Evolutionary conservation across 2,329 filamentous ascomycete species (phyloP), one percentile per base, ranked within the genome.

Genomic region (Passalora sequoiae): DNA sequence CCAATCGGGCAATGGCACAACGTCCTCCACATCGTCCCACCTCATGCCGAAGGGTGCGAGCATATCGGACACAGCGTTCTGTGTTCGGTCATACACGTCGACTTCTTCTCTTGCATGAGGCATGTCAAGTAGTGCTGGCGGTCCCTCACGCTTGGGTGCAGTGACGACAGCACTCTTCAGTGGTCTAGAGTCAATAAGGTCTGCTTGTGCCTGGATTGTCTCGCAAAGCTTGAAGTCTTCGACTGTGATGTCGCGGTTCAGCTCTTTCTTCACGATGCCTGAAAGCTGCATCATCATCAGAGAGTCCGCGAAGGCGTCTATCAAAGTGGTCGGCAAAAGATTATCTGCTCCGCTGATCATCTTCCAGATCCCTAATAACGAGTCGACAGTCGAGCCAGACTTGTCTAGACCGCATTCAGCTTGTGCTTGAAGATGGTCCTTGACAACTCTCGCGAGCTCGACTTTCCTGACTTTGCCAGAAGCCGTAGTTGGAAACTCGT

Each of bases 381-480:
- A 52, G 13, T 62, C 58, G 3, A 62, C 46, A 15, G 58, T 60
- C 4, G 57, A 53, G 4, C 56, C 58, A 28, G 47, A 52, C 20
- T 53, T 56, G 46, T 59, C 55, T 6, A 60, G 47, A 8, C 49
- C 52, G 17, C 44, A 49, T 30, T 55, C 44, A 36, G 57, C 37
- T 47, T 57, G 48, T 19, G 50, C 51, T 43, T 57, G 51, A 37
- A 58, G 47, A 43, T 60, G 60, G 22, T 60, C 53, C 8, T 53
- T 50, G 2, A 64, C 61, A 13, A 40, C 35, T 25, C 47, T 47
- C 20, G 52, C 62, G 17, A 74, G 52, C 6, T 66, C 51, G 1
- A 63, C 61, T 41, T 71, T 73, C 46, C 67, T 66, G 4, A 71
- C 61, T 45, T 75, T 74, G 1, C 70, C 70, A 8, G 70, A 64